phyloP scores from a whole-genome alignment of 768 basidiomycete species.

The Kwoniella bestiolae region DNA sequence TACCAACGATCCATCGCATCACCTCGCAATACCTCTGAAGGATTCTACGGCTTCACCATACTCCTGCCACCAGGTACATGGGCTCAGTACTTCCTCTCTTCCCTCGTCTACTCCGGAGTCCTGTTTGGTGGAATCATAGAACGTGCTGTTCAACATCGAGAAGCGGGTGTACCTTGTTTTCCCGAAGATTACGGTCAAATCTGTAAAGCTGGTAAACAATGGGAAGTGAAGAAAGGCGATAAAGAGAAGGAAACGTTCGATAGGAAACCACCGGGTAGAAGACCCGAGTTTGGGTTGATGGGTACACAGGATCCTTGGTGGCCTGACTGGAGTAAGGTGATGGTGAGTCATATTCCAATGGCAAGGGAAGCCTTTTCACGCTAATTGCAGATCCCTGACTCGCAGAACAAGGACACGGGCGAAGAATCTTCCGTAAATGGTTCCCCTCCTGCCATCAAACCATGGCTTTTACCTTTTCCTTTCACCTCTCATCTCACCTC shows the following conservation, averaged over 20 bases:
- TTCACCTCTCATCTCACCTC: constrained; percentile 58
- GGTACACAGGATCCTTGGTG: constrained; percentile 74
- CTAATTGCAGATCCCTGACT: not conserved
- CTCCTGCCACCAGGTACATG: constrained; percentile 79
- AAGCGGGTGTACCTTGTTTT: constrained; percentile 74
- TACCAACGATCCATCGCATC: constrained; percentile 70
- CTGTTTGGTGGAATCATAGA: constrained; percentile 85
- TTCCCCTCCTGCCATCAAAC: constrained; percentile 45
- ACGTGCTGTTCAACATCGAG: constrained; percentile 76
- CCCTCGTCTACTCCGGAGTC: constrained; percentile 79
- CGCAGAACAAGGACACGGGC: constrained; percentile 17
- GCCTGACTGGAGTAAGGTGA: constrained; percentile 67
- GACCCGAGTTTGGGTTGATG: constrained; percentile 70
- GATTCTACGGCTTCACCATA: constrained; percentile 84
- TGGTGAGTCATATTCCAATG: constrained; percentile 10
- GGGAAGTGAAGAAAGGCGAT: constrained; percentile 62
- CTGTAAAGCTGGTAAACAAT: constrained; percentile 62
- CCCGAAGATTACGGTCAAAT: constrained; percentile 79
- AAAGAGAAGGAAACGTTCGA: constrained; percentile 71
- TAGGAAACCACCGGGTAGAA: constrained; percentile 83
- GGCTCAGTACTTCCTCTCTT: constrained; percentile 85
- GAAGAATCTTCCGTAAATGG: constrained; percentile 55
- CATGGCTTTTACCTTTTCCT: constrained; percentile 69
- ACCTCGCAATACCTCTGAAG: constrained; percentile 50
- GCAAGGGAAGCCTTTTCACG: not conserved